These are phyloP conservation scores for Barnettozyma botsteinii DNA, from an alignment of 805 yeast genomes.

Conservation along the genomic window DNA sequence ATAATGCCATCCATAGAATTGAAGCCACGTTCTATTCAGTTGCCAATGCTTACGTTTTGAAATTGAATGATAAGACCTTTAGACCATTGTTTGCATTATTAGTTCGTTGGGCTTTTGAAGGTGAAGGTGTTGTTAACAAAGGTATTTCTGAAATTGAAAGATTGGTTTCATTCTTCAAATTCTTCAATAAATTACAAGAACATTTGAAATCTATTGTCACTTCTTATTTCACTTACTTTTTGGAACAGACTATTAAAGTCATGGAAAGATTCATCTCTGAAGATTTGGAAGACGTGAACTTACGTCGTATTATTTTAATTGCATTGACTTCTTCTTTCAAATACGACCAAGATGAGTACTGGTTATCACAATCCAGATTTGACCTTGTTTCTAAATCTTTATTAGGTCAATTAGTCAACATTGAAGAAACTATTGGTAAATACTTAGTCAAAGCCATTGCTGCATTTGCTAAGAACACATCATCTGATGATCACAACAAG, in stretches of 20 bases:
- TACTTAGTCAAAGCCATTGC: conserved; percentile 76
- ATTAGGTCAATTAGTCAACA: conserved; percentile 55
- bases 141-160: conserved; percentile 49
- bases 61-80: conserved; percentile 88
- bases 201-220: conserved; percentile 83
- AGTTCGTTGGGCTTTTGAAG: conserved; percentile 89
- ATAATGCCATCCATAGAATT: conserved; percentile 70
- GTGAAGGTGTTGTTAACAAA: conserved; percentile 54
- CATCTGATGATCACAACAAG: conserved; percentile 73
- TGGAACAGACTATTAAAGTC: conserved; percentile 63
- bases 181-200: conserved; percentile 80
- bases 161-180: conserved; percentile 71
- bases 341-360: conserved; percentile 88
- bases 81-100: conserved; percentile 85
- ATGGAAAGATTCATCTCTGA: conserved; percentile 44
- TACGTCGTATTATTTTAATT: conserved; percentile 68
- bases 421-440: conserved; percentile 74
- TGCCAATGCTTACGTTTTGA: conserved; percentile 75
- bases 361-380: conserved; percentile 86
- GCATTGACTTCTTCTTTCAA: conserved; percentile 78
- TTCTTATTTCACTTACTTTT: conserved; percentile 74
- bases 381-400: conserved; percentile 61
- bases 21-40: conserved; percentile 72
- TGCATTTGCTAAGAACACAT: conserved; percentile 63
- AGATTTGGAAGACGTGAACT: conserved; percentile 40